These are phyloP conservation scores for Pseudonitzschia multistriata DNA, from an alignment of 108 stramenopile genomes.

Conservation along the genomic window DNA sequence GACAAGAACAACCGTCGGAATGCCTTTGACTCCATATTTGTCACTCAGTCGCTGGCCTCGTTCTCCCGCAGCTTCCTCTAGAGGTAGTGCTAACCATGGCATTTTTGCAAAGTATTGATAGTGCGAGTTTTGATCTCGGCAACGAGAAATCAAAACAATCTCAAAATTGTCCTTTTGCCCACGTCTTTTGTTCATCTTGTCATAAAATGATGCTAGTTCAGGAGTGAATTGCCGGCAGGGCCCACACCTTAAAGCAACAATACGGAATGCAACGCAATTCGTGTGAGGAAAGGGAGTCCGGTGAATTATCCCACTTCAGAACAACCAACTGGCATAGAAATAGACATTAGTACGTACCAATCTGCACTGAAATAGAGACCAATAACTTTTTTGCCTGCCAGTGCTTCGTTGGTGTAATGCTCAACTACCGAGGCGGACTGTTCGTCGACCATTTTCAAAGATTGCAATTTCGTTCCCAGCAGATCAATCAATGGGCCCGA, in stretches of 20 bases:
- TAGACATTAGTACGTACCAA: slow-evolving; percentile 41
- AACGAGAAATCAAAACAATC: slow-evolving; percentile 62
- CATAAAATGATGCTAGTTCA: slow-evolving; percentile 81
- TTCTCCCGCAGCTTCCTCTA: slow-evolving; percentile 80
- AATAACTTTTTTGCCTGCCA: slow-evolving; percentile 80
- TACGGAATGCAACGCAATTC: not conserved
- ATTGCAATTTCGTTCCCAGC: slow-evolving; percentile 67
- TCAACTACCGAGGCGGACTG: slow-evolving; percentile 60
- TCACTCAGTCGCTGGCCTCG: slow-evolving; percentile 64
- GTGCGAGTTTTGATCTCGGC: slow-evolving; percentile 77
- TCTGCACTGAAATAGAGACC: slow-evolving; percentile 84
- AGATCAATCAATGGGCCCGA: slow-evolving; percentile 82
- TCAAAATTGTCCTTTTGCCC: slow-evolving; percentile 83
- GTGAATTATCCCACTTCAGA: not conserved
- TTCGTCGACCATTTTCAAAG: slow-evolving; percentile 75
- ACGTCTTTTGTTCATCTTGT: slow-evolving; percentile 75
- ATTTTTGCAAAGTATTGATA: slow-evolving; percentile 89
- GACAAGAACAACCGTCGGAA: slow-evolving; percentile 78
- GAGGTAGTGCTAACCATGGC: slow-evolving; percentile 86
- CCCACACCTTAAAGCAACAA: slow-evolving; percentile 47
- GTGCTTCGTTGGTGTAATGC: slow-evolving; percentile 73
- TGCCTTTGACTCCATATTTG: slow-evolving; percentile 81
- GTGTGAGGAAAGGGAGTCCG: not conserved
- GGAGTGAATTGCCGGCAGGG: slow-evolving; percentile 93
- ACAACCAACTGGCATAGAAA: not conserved